These are phyloP conservation scores for Lyophyllum semitale DNA, from an alignment of 768 basidiomycete species.

Conservation along the genomic window DNA sequence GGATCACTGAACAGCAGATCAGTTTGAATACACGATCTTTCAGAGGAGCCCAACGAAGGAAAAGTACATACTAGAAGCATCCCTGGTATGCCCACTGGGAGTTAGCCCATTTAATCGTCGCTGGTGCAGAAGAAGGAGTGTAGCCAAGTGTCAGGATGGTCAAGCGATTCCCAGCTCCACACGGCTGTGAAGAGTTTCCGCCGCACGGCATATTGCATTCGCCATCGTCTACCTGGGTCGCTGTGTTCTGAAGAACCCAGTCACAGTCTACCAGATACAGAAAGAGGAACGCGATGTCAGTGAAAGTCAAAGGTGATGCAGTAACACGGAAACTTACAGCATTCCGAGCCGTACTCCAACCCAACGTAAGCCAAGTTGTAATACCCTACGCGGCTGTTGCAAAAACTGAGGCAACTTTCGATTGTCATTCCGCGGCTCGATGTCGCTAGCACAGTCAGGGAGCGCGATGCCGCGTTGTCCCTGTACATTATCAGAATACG, in stretches of 20 bases:
- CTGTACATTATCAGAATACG: not conserved
- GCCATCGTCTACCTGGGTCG: constrained; percentile 11
- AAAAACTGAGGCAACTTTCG: constrained; percentile 7
- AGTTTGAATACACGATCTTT: not conserved
- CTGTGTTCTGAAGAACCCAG: constrained; percentile 14
- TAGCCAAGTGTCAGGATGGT: constrained; percentile 2
- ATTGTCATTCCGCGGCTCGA: constrained; percentile 6
- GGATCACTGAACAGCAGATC: constrained; percentile 1
- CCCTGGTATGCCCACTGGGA: constrained; percentile 12
- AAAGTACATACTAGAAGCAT: constrained; percentile 8
- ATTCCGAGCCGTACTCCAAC: constrained; percentile 4
- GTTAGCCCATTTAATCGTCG: not conserved
- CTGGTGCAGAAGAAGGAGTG: constrained; percentile 10
- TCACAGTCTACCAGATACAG: not conserved
- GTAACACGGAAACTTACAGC: constrained; percentile 1
- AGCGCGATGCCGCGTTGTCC: not conserved
- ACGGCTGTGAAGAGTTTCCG: constrained; percentile 12
- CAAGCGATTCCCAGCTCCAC: constrained; percentile 8
- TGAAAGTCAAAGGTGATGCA: too few species aligned
- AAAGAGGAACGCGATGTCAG: not conserved
- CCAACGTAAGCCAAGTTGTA: constrained; percentile 14
- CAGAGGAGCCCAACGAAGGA: too few species aligned
- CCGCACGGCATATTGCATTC: constrained; percentile 13
- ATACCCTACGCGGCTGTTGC: constrained; percentile 8
- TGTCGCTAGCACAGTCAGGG: constrained; percentile 6